phyloP scores from a whole-genome alignment of 116 monocot genomes.

The Cymodocea nodosa region DNA sequence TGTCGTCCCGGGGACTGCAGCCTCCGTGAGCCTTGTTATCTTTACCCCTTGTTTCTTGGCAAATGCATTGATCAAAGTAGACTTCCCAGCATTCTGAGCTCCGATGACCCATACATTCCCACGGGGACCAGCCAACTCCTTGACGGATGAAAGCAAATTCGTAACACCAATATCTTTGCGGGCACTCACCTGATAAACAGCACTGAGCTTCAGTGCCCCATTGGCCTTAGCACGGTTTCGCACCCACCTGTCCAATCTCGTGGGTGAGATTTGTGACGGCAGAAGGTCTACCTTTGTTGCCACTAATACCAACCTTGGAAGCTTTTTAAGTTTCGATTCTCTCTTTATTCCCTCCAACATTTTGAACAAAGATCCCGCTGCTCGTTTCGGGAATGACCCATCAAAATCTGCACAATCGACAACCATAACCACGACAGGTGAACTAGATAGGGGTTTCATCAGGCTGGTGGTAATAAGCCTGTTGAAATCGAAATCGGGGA shows the following conservation, averaged over 20 bases:
- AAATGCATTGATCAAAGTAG: constrained; percentile 83
- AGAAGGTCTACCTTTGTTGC: constrained; percentile 86
- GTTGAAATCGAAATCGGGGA: constrained; percentile 94
- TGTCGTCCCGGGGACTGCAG: constrained; percentile 88
- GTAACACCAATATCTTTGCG: constrained; percentile 74
- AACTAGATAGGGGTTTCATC: constrained; percentile 43
- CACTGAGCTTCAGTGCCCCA: constrained; percentile 75
- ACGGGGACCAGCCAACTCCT: constrained; percentile 70
- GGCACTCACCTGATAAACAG: constrained; percentile 71
- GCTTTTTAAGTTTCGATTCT: constrained; percentile 24
- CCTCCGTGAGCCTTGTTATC: constrained; percentile 70
- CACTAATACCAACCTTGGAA: constrained; percentile 73
- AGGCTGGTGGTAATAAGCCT: constrained; percentile 52
- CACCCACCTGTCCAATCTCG: constrained; percentile 86
- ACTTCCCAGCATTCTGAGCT: constrained; percentile 97
- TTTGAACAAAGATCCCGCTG: constrained; percentile 84
- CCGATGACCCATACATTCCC: constrained; percentile 97
- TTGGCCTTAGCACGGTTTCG: constrained; percentile 63
- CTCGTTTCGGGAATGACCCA: constrained; percentile 88
- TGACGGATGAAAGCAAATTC: constrained; percentile 72
- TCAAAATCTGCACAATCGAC: constrained; percentile 90
- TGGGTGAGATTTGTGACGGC: constrained; percentile 72
- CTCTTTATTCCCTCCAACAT: constrained; percentile 47
- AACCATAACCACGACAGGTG: constrained; percentile 77
- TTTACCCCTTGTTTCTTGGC: constrained; percentile 70